phyloP scores from a whole-genome alignment of 1,139 yeast species.

The Candida tetrigidarum region DNA sequence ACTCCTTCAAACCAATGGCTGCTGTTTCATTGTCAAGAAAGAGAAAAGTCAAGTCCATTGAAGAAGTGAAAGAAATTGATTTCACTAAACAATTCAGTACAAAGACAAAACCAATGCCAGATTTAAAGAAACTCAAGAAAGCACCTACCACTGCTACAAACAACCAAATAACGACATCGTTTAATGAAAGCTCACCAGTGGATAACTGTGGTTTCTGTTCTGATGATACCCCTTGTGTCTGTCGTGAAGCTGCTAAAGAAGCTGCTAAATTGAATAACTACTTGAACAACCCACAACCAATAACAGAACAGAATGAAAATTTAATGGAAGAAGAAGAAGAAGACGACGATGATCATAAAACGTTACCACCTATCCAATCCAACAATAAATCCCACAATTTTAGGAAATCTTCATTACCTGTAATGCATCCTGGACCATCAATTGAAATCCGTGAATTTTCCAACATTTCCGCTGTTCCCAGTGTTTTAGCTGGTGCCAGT shows the following conservation, averaged over 20 bases:
- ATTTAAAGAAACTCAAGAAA: conserved; percentile 32
- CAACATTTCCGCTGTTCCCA: conserved; percentile 46
- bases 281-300: conserved; percentile 22
- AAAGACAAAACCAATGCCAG: conserved; percentile 43
- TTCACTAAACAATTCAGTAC: conserved; percentile 51
- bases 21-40: conserved; percentile 59
- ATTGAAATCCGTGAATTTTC: conserved; percentile 53
- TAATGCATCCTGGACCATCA: conserved; percentile 70
- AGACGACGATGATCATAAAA: conserved; percentile 23
- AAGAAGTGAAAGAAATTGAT: conserved; percentile 47
- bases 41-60: conserved; percentile 21
- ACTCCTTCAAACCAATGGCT: conserved; percentile 56
- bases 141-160: background rate
- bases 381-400: conserved; percentile 23
- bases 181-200: conserved; percentile 55
- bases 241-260: conserved; percentile 80
- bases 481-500: conserved; percentile 28
- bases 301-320: conserved; percentile 18
- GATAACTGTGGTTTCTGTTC: conserved; percentile 94
- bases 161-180: conserved; percentile 16
- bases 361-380: conserved; percentile 42
- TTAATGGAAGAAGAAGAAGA: conserved; percentile 20
- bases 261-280: conserved; percentile 43
- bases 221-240: conserved; percentile 90
- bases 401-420: conserved; percentile 51